Conservation (phyloP, 2,329 filamentous ascomycete species). For the Penicillium polonicum region DNA sequence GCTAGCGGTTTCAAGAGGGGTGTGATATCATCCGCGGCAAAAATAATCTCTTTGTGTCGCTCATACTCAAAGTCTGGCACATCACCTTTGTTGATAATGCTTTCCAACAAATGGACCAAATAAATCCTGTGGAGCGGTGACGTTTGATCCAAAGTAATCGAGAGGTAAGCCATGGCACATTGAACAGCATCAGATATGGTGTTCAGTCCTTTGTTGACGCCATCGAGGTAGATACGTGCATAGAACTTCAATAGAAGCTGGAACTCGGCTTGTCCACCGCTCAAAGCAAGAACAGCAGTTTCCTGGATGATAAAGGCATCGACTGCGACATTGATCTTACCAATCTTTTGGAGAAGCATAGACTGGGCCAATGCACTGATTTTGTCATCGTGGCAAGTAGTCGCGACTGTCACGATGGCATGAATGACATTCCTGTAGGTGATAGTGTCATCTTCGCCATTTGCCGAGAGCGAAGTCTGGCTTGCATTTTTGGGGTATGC, state of each 20-base stretch:
- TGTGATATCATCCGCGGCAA: slow-evolving; percentile 82
- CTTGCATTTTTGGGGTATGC: slow-evolving; percentile 39
- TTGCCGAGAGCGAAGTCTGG: slow-evolving; percentile 69
- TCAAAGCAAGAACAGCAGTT: slow-evolving; percentile 72
- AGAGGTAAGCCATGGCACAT: slow-evolving; percentile 76
- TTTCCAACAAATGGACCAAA: slow-evolving; percentile 77
- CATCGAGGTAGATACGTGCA: slow-evolving; percentile 70
- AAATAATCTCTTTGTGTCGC: slow-evolving; percentile 73
- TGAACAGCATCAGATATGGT: slow-evolving; percentile 72
- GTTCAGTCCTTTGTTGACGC: slow-evolving; percentile 66
- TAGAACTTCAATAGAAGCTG: slow-evolving; percentile 83
- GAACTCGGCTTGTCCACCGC: slow-evolving; percentile 78
- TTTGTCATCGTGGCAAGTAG: slow-evolving; percentile 78
- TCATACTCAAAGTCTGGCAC: slow-evolving; percentile 71
- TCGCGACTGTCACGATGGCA: slow-evolving; percentile 87
- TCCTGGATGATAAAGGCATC: slow-evolving; percentile 85
- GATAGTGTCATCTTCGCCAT: slow-evolving; percentile 73
- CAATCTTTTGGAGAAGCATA: slow-evolving; percentile 94
- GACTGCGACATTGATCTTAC: slow-evolving; percentile 74
- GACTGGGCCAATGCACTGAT: slow-evolving; percentile 90
- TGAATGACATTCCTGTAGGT: slow-evolving; percentile 90
- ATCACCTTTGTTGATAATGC: slow-evolving; percentile 87
- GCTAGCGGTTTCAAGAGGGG: slow-evolving; percentile 87
- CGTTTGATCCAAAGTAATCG: slow-evolving; percentile 62
- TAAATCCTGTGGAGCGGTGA: slow-evolving; percentile 82